Conservation (phyloP, 2,329 filamentous ascomycete genomes). For the Sporothrix variecibatus region DNA sequence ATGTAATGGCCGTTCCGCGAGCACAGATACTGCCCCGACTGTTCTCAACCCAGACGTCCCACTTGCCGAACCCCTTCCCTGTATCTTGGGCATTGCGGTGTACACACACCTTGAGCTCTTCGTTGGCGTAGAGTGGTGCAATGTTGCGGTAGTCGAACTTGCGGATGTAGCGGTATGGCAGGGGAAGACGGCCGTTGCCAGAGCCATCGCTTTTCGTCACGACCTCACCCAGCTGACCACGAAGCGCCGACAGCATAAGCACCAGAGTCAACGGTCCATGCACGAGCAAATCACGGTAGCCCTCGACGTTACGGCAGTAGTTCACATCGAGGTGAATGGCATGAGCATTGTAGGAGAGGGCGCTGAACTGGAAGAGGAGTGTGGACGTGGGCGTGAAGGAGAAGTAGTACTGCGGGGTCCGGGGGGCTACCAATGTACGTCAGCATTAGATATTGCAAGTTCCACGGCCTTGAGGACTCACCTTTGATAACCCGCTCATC, state of each 20-base stretch:
- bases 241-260: slow-evolving; percentile 71
- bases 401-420: slow-evolving; percentile 45
- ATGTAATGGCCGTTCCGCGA: slow-evolving; percentile 47
- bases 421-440: slow-evolving; percentile 36
- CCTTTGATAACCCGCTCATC: slow-evolving; percentile 15
- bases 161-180: slow-evolving; percentile 43
- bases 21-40: slow-evolving; percentile 63
- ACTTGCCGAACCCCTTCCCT: slow-evolving; percentile 46
- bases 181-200: slow-evolving; percentile 30
- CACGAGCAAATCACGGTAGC: slow-evolving; percentile 73
- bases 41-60: slow-evolving; percentile 68
- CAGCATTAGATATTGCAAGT: background rate
- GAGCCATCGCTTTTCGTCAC: background rate
- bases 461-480: background rate
- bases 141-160: slow-evolving; percentile 78
- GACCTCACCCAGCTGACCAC: slow-evolving; percentile 46
- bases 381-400: slow-evolving; percentile 65
- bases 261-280: slow-evolving; percentile 83
- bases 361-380: slow-evolving; percentile 87
- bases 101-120: slow-evolving; percentile 70
- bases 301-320: slow-evolving; percentile 71
- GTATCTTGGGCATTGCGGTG: slow-evolving; percentile 47
- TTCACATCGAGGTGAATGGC: slow-evolving; percentile 79
- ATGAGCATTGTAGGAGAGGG: slow-evolving; percentile 90
- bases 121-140: slow-evolving; percentile 74